A percentile compares a stretch with the other conserved stretches of the same genome.
phyloP scores from a whole-genome alignment of 2,329 filamentous ascomycete genomes.

The Aspergillus tubingensis region DNA sequence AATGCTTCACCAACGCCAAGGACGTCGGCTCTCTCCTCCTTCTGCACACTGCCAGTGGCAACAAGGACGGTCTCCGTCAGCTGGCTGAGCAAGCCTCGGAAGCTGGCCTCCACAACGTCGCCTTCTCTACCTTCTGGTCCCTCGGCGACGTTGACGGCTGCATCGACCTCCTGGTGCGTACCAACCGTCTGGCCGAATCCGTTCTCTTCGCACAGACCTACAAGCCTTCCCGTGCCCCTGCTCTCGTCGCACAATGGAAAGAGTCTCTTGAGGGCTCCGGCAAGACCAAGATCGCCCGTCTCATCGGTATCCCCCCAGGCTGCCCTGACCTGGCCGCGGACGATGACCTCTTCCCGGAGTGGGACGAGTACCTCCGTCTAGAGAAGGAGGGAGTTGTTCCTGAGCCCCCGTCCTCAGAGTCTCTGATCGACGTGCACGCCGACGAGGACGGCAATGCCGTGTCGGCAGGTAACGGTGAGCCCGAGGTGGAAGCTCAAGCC shows the following conservation, averaged over 20 bases:
- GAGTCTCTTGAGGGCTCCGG: conserved; percentile 77
- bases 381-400: conserved; percentile 67
- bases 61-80: conserved; percentile 70
- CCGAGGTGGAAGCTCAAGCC: conserved; percentile 32
- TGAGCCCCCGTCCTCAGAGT: conserved; percentile 40
- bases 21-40: conserved; percentile 88
- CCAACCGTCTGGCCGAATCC: conserved; percentile 78
- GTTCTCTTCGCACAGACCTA: conserved; percentile 94
- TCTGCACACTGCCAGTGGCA: conserved; percentile 81
- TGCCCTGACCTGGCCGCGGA: conserved; percentile 58
- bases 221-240: conserved; percentile 73
- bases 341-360: conserved; percentile 90
- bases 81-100: conserved; percentile 75
- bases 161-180: conserved; percentile 75
- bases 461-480: conserved; percentile 35
- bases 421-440: conserved; percentile 46
- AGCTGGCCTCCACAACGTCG: conserved; percentile 83
- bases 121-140: conserved; percentile 88
- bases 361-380: conserved; percentile 84
- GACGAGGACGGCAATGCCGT: conserved; percentile 31
- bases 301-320: conserved; percentile 78
- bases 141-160: conserved; percentile 80
- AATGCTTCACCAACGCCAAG: conserved; percentile 89
- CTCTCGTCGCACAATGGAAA: conserved; percentile 78
- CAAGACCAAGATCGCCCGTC: conserved; percentile 80